phyloP scores from a whole-genome alignment of 495 filamentous ascomycete genomes.

The Xeromyces bisporus region DNA sequence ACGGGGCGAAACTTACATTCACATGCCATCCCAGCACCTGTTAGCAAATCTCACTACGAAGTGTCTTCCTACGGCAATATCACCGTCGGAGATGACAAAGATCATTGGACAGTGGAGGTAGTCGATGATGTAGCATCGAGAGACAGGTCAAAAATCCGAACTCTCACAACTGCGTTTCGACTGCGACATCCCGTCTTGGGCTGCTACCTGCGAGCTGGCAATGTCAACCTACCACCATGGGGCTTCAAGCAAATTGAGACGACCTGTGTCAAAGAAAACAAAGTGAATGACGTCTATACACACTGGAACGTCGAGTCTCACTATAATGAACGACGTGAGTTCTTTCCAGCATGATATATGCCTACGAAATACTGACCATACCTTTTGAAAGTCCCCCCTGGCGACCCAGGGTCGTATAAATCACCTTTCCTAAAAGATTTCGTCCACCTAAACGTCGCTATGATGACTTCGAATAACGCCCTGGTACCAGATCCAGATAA shows the following conservation, averaged over 20 bases:
- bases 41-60: conserved; percentile 79
- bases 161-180: conserved; percentile 84
- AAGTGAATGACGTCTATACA: conserved; percentile 80
- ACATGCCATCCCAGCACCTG: conserved; percentile 70
- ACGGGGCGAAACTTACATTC: conserved; percentile 95
- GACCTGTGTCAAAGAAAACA: conserved; percentile 87
- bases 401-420: conserved; percentile 84
- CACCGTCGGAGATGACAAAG: conserved; percentile 94
- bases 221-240: conserved; percentile 95
- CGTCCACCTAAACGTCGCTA: conserved; percentile 92
- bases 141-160: conserved; percentile 74
- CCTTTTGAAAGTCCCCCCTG: conserved; percentile 55
- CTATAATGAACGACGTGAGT: conserved; percentile 83
- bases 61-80: conserved; percentile 93
- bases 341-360: not conserved
- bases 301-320: conserved; percentile 99
- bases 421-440: conserved; percentile 95
- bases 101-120: conserved; percentile 92
- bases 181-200: conserved; percentile 68
- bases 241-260: conserved; percentile 99
- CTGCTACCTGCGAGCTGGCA: conserved; percentile 90
- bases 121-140: conserved; percentile 73
- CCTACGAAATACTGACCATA: conserved; percentile 1
- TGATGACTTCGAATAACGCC: conserved; percentile 99
- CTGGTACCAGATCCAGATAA: conserved; percentile 96